phyloP scores from a whole-genome alignment of 2,329 filamentous ascomycete species.

The Epichloe elymi region DNA sequence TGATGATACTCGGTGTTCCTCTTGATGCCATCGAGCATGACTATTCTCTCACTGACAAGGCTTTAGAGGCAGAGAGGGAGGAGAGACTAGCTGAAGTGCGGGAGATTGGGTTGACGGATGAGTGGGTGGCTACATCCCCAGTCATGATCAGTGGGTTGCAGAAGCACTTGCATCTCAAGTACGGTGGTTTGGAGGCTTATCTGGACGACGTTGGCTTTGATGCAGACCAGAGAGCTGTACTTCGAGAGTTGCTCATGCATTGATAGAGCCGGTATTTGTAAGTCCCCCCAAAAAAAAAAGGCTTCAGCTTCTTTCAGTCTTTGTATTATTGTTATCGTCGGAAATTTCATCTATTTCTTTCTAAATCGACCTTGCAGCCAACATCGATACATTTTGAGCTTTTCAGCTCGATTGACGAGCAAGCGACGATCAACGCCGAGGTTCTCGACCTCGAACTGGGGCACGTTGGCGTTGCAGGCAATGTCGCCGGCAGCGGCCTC shows the following conservation, averaged over 20 bases:
- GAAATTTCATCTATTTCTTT: constrained; percentile 40
- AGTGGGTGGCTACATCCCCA: constrained; percentile 54
- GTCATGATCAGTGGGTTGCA: constrained; percentile 50
- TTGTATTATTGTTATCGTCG: neutral
- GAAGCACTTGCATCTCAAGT: constrained; percentile 42
- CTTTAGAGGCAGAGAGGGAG: constrained; percentile 46
- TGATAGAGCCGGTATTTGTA: constrained; percentile 12
- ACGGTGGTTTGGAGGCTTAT: constrained; percentile 57
- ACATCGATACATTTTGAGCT: constrained; percentile 96
- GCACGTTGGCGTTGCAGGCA: constrained; percentile 13
- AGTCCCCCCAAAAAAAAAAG: neutral
- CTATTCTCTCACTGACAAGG: constrained; percentile 52
- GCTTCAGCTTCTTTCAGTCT: neutral
- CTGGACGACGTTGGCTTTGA: constrained; percentile 47
- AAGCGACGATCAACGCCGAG: constrained; percentile 78
- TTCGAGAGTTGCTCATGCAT: constrained; percentile 30
- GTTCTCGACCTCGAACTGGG: constrained; percentile 57
- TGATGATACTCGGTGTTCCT: constrained; percentile 50
- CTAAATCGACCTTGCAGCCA: constrained; percentile 81
- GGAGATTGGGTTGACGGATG: constrained; percentile 57
- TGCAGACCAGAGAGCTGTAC: constrained; percentile 23
- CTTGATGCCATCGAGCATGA: constrained; percentile 52
- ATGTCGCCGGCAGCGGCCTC: constrained; percentile 15
- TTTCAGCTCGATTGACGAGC: constrained; percentile 79
- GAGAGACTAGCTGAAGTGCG: constrained; percentile 54